phyloP scores from a whole-genome alignment of 2,329 filamentous ascomycete genomes.

The Colletotrichum sp. region DNA sequence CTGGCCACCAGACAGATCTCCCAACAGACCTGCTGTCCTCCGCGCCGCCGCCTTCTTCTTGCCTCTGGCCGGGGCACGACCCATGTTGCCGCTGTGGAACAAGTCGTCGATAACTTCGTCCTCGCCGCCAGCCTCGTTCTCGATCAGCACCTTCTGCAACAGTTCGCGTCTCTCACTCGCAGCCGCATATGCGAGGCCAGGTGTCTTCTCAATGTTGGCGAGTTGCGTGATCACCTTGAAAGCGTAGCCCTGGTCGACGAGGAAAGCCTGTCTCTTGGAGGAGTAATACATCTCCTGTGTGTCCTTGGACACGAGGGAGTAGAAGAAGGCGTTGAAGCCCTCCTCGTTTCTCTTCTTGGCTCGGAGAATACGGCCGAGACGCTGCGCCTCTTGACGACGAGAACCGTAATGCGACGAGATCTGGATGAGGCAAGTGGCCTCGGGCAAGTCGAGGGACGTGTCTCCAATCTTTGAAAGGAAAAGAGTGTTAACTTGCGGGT shows the following conservation, averaged over 20 bases:
- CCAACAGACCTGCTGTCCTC: constrained; percentile 83
- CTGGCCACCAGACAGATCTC: constrained; percentile 87
- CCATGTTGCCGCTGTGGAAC: constrained; percentile 41
- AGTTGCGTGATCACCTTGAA: constrained; percentile 99
- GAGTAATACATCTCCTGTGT: constrained; percentile 99
- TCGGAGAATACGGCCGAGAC: constrained; percentile 88
- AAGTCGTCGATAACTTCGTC: constrained; percentile 76
- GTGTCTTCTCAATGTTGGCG: constrained; percentile 85
- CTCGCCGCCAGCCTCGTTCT: constrained; percentile 77
- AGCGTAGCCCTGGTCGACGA: constrained; percentile 97
- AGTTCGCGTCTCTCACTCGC: constrained; percentile 83
- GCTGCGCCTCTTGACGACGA: constrained; percentile 93
- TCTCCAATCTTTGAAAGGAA: constrained; percentile 98
- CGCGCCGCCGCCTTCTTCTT: constrained; percentile 65
- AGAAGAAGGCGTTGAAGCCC: constrained; percentile 99
- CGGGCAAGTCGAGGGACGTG: constrained; percentile 94
- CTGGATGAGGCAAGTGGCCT: constrained; percentile 95
- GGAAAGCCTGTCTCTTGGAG: constrained; percentile 92
- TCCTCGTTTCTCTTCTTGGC: constrained; percentile 97
- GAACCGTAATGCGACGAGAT: constrained; percentile 98
- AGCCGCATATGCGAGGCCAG: constrained; percentile 79
- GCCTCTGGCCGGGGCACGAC: constrained; percentile 43
- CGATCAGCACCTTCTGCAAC: constrained; percentile 85
- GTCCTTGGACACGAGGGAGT: constrained; percentile 95
- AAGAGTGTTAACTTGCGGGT: constrained; percentile 86